Evolutionary conservation across 352 stramenopile genomes (phyloP).

Genomic region (Phytophthora idaei): DNA sequence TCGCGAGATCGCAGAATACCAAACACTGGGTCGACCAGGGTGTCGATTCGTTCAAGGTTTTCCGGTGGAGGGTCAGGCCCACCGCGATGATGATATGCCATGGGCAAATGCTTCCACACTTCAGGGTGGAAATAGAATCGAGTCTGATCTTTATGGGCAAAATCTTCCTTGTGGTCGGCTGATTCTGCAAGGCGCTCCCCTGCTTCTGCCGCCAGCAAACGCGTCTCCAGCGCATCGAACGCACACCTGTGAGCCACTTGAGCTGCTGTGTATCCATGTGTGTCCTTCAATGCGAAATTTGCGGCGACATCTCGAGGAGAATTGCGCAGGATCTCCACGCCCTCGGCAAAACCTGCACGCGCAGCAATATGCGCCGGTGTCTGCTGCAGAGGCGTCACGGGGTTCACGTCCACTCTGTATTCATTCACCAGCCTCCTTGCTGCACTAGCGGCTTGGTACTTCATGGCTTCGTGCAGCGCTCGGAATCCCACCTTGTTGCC

Average conservation of each 20-base stretch:
- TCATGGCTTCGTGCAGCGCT: slow-evolving; percentile 71
- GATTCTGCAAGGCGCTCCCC: neutral
- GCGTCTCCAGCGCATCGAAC: slow-evolving; percentile 40
- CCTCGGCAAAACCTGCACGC: slow-evolving; percentile 46
- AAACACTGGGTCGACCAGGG: slow-evolving; percentile 76
- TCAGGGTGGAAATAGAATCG: slow-evolving; percentile 82
- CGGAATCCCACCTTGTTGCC: slow-evolving; percentile 71
- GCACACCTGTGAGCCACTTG: slow-evolving; percentile 51
- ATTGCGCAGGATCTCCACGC: slow-evolving; percentile 54
- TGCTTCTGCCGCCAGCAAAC: slow-evolving; percentile 30
- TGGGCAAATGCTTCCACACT: slow-evolving; percentile 79
- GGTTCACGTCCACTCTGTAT: slow-evolving; percentile 55
- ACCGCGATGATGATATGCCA: slow-evolving; percentile 65
- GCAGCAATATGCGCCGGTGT: slow-evolving; percentile 77
- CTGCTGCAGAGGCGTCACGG: slow-evolving; percentile 53
- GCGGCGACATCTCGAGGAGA: slow-evolving; percentile 25
- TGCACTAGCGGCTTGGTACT: slow-evolving; percentile 49
- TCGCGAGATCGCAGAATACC: slow-evolving; percentile 75
- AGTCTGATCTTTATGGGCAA: slow-evolving; percentile 34
- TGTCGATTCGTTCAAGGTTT: slow-evolving; percentile 89
- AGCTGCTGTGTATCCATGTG: slow-evolving; percentile 52
- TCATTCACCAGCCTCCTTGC: slow-evolving; percentile 39
- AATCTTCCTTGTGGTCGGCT: neutral
- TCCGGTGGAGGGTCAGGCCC: slow-evolving; percentile 86
- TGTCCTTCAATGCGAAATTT: slow-evolving; percentile 48